Evolutionary conservation across 768 basidiomycete species (phyloP), one percentile per base, ranked within the genome.

Genomic region (Termitomyces sp.): DNA sequence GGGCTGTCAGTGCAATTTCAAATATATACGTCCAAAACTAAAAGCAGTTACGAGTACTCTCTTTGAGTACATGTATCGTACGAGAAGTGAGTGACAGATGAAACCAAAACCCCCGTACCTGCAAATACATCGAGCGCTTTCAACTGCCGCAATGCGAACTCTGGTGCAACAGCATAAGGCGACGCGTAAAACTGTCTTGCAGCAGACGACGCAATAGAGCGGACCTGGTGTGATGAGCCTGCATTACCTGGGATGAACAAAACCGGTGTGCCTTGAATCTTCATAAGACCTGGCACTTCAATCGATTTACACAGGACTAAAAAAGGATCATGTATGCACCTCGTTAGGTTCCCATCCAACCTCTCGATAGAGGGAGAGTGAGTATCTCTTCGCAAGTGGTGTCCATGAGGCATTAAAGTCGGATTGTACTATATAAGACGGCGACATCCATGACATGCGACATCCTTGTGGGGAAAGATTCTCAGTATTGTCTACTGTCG

Each of bases 221-320:
- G 85, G 46, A 91, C 89, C 77, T 98, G 97, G 61, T 84, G 86
- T 34, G 89, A 94, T 2, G 92, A 95, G 5, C 97, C 97, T 23
- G 96, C 96, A 68, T 98, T 98, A 8, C 97, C 97, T 2, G 97
- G 97, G 42, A 98, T 88, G 73, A 98, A 99, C 28, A 99, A 77
- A 28, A 96, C 92, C n/a, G 97, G 97, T 17, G 81, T 66, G 39
- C 93, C 91, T 25, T 62, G 60, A 43, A 57, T 45, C 59, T 63
- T 39, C 25, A 40, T 19, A 19, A 46, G 21, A 47, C 14, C 14
- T 16, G 27, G 58, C 40, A 55, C 35, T 35, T 52, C 8, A 56
- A 25, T 44, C 7, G 16, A 43, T 8, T 17, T 48, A 30, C n/a
- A 25, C 10, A 12, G 40, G 16, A 7, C 34, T 23, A n/a, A 3